phyloP scores from a whole-genome alignment of 164 flowering plant species.

The Malania oleifera region DNA sequence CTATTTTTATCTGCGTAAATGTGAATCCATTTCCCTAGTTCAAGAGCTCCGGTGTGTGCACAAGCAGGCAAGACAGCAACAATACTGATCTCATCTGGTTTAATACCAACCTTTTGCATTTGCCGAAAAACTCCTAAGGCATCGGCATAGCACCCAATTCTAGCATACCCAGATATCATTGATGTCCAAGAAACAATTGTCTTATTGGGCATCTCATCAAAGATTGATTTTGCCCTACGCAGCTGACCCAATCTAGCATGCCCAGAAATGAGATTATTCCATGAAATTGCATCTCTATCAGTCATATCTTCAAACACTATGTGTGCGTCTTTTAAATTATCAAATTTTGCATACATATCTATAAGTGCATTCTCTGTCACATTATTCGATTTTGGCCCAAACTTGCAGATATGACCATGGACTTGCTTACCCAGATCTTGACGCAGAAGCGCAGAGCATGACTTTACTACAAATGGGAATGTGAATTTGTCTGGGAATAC shows the following conservation, averaged over 20 bases:
- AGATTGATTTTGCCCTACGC: conserved; percentile 38
- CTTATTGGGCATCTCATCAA: conserved; percentile 44
- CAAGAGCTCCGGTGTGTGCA: conserved; percentile 68
- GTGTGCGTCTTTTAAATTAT: conserved; percentile 34
- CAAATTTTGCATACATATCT: conserved; percentile 64
- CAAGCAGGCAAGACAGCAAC: conserved; percentile 70
- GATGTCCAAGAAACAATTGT: conserved; percentile 58
- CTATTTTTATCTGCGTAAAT: conserved; percentile 44
- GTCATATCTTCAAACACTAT: conserved; percentile 58
- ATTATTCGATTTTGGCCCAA: conserved; percentile 28
- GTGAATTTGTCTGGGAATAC: conserved; percentile 57
- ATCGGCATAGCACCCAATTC: conserved; percentile 32
- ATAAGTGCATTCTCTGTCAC: conserved; percentile 46
- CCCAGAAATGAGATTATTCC: conserved; percentile 66
- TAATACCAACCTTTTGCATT: conserved; percentile 45
- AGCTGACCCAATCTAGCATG: conserved; percentile 52
- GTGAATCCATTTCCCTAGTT: conserved; percentile 76
- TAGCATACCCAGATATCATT: conserved; percentile 46
- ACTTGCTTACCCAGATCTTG: conserved; percentile 47
- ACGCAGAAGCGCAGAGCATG: conserved; percentile 38
- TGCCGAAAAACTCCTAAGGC: conserved; percentile 39
- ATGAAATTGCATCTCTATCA: conserved; percentile 56
- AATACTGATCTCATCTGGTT: conserved; percentile 55
- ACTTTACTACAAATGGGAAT: conserved; percentile 56
- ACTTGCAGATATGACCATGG: conserved; percentile 56